A percentile compares a stretch with the other conserved stretches of the same genome.
Conservation (phyloP, 108 stramenopile species). For the Parietichytrium sp. region DNA sequence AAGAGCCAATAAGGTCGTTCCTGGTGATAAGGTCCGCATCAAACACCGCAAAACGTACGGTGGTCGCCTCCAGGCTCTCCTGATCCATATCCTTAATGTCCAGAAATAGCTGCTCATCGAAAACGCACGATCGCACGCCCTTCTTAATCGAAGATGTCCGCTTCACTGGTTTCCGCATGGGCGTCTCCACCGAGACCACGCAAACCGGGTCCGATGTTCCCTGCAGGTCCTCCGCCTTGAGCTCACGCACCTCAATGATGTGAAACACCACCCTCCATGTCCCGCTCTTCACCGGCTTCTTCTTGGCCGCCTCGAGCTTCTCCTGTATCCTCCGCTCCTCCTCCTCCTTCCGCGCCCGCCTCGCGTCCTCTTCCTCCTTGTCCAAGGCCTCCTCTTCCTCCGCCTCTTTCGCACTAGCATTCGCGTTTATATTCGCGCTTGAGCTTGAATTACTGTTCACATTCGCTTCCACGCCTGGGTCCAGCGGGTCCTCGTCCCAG, state of each 20-base stretch:
- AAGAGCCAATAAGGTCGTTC: slow-evolving; percentile 52
- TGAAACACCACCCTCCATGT: slow-evolving; percentile 68
- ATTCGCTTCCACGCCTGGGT: too few relatives aligned
- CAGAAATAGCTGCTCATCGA: slow-evolving; percentile 58
- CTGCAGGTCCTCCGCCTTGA: slow-evolving; percentile 60
- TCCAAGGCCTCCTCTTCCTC: neutral
- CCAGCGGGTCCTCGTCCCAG: neutral
- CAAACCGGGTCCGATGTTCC: slow-evolving; percentile 59
- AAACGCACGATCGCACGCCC: slow-evolving; percentile 46
- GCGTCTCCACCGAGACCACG: slow-evolving; percentile 49
- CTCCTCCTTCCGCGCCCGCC: neutral
- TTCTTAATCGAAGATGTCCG: neutral
- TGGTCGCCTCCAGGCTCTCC: slow-evolving; percentile 49
- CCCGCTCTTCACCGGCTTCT: slow-evolving; percentile 49
- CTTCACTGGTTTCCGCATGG: slow-evolving; percentile 46
- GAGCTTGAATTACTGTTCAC: too few relatives aligned
- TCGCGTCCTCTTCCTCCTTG: slow-evolving; percentile 31
- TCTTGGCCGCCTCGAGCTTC: slow-evolving; percentile 26
- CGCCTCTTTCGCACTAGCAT: neutral
- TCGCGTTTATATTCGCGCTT: neutral
- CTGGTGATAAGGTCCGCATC: slow-evolving; percentile 42
- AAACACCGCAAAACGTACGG: slow-evolving; percentile 44
- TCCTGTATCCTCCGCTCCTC: slow-evolving; percentile 2
- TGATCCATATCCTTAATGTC: slow-evolving; percentile 49
- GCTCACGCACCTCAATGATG: slow-evolving; percentile 61